phyloP scores from a whole-genome alignment of 2,329 filamentous ascomycete genomes.

The Sporothrix dimorphospora region DNA sequence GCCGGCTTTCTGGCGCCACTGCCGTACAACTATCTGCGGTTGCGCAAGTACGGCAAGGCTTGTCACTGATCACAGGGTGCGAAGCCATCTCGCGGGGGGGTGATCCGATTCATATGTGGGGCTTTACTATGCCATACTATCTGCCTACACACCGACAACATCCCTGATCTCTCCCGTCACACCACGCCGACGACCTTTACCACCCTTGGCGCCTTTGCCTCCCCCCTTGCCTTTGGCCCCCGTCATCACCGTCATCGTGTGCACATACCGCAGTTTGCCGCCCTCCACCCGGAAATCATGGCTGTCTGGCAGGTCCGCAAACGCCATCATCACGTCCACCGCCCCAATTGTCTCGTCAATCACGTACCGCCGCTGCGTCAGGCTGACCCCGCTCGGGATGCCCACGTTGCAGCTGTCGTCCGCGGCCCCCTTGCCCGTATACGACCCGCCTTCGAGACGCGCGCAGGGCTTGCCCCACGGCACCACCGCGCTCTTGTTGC shows the following conservation, averaged over 20 bases:
- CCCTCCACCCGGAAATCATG: conserved; percentile 43
- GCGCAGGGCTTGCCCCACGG: conserved; percentile 45
- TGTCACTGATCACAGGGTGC: conserved; percentile 46
- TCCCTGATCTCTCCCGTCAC: neutral
- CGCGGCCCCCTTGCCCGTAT: conserved; percentile 36
- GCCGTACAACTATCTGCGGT: conserved; percentile 56
- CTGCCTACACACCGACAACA: neutral
- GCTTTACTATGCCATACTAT: too few relatives aligned
- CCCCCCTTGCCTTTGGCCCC: neutral
- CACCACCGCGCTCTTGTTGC: conserved; percentile 39
- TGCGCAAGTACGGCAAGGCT: conserved; percentile 53
- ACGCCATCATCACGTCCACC: conserved; percentile 40
- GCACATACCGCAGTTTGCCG: conserved; percentile 41
- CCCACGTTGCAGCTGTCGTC: conserved; percentile 37
- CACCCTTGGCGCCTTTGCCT: neutral
- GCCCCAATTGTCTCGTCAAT: conserved; percentile 38
- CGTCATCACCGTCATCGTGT: conserved; percentile 40
- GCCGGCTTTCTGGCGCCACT: conserved; percentile 54
- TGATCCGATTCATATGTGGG: too few relatives aligned
- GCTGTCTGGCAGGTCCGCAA: conserved; percentile 40
- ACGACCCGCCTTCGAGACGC: conserved; percentile 39
- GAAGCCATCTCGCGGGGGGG: too few relatives aligned
- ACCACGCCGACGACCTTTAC: neutral
- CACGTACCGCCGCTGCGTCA: conserved; percentile 38
- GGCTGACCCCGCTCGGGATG: conserved; percentile 32